These are phyloP conservation scores for Panicum hallii DNA, from an alignment of 202 grass and related monocot species.

Conservation along the genomic window DNA sequence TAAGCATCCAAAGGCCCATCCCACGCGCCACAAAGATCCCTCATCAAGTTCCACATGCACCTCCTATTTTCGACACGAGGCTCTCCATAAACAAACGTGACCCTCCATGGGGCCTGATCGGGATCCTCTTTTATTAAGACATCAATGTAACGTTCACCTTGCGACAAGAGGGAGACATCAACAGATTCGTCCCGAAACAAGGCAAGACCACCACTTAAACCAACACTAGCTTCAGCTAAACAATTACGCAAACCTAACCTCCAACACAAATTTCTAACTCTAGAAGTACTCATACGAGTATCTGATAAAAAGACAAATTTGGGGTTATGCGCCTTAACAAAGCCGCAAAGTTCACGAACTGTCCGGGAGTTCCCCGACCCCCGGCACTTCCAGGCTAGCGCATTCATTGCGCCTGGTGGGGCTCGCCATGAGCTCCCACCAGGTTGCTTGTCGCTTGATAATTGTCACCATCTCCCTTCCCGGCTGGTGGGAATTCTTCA, in stretches of 20 bases:
- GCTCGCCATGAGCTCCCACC: too few species aligned
- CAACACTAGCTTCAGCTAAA: not conserved
- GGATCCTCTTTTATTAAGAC: not conserved
- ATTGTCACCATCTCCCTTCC: too few species aligned
- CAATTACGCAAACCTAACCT: not conserved
- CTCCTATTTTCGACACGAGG: not conserved
- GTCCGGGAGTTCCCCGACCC: not conserved
- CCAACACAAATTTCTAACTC: not conserved
- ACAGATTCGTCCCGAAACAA: not conserved
- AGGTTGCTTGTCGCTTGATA: too few species aligned
- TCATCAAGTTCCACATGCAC: not conserved
- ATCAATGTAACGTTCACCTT: too few species aligned
- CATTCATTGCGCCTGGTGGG: too few species aligned
- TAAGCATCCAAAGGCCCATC: too few species aligned
- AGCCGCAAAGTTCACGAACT: not conserved
- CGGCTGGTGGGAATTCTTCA: too few species aligned
- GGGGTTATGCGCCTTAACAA: not conserved
- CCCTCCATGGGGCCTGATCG: not conserved
- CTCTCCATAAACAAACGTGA: not conserved
- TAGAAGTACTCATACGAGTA: rapidly evolving
- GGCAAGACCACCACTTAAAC: not conserved
- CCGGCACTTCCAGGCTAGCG: not conserved
- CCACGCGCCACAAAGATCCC: not conserved
- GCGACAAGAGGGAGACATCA: not conserved
- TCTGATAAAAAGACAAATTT: not conserved